Evolutionary conservation across 768 basidiomycete genomes (phyloP).

Genomic region (Kwoniella bestiolae): DNA sequence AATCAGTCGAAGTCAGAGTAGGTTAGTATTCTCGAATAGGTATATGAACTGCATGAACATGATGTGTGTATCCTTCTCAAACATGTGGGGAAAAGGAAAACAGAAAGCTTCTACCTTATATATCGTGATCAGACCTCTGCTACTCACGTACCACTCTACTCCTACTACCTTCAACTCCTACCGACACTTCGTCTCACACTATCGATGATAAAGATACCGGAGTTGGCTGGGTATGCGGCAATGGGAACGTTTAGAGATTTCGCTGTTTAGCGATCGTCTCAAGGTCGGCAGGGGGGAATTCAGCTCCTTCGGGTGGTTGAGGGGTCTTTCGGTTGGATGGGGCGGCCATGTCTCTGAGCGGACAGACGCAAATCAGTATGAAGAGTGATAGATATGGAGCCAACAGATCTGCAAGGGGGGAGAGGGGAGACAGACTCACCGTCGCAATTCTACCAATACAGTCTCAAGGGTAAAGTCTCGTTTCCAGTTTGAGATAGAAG

Average conservation of each 20-base stretch:
- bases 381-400: too few species aligned
- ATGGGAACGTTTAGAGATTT: constrained; percentile 26
- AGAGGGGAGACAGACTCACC: too few species aligned
- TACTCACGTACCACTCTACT: background rate
- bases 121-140: too few species aligned
- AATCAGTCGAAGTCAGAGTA: background rate
- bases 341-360: constrained; percentile 86
- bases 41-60: background rate
- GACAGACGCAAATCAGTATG: background rate
- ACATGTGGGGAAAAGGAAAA: background rate
- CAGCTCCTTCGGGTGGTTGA: constrained; percentile 84
- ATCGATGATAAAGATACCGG: too few species aligned
- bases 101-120: background rate
- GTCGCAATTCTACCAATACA: constrained; percentile 88
- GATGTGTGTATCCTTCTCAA: background rate
- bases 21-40: background rate
- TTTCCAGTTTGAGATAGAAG: constrained; percentile 75
- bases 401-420: too few species aligned
- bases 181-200: too few species aligned
- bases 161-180: too few species aligned
- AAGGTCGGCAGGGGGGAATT: constrained; percentile 56
- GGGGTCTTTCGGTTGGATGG: constrained; percentile 89
- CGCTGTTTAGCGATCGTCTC: constrained; percentile 43
- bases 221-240: too few species aligned
- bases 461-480: constrained; percentile 80